A percentile compares a stretch with the other conserved stretches of the same genome.
These are phyloP conservation scores for Hortaea sp. DNA, from an alignment of 2,329 filamentous ascomycete genomes.

Conservation along the genomic window DNA sequence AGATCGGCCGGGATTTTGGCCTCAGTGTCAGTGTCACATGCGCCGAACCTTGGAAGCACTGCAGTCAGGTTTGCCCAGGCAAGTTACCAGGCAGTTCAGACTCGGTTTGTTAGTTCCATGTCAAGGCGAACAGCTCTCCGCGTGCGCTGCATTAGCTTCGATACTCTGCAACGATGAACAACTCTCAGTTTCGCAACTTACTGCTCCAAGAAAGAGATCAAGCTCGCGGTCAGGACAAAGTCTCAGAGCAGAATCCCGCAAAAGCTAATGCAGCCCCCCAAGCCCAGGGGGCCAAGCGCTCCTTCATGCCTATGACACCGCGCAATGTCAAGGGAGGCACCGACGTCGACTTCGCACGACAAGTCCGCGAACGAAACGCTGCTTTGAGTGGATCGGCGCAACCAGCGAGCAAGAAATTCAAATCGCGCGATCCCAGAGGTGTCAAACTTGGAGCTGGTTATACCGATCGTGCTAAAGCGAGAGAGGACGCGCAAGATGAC, in stretches of 20 bases:
- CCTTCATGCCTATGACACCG: slow-evolving; percentile 79
- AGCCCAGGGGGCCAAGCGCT: slow-evolving; percentile 23
- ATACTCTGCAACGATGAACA: slow-evolving; percentile 61
- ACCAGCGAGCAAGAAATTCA: slow-evolving; percentile 60
- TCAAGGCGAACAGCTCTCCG: no score
- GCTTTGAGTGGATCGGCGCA: slow-evolving; percentile 30
- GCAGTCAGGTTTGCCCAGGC: no score
- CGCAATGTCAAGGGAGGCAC: slow-evolving; percentile 49
- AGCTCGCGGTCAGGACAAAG: slow-evolving; percentile 29
- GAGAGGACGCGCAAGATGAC: slow-evolving; percentile 42
- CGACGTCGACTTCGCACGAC: slow-evolving; percentile 66
- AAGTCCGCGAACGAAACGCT: slow-evolving; percentile 64
- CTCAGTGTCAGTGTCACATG: no score
- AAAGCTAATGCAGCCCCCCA: slow-evolving; percentile 25
- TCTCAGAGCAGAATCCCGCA: slow-evolving; percentile 11
- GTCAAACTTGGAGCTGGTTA: slow-evolving; percentile 72
- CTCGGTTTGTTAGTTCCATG: no score
- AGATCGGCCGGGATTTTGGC: no score
- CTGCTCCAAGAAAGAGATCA: slow-evolving; percentile 44
- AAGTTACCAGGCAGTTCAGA: no score
- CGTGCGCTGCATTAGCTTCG: background rate
- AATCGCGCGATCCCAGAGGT: slow-evolving; percentile 65
- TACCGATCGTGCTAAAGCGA: slow-evolving; percentile 63
- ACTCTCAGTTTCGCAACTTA: slow-evolving; percentile 83
- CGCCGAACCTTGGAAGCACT: no score